Conservation (phyloP, 805 yeast species). For the Diddensiella transvaalensis region DNA sequence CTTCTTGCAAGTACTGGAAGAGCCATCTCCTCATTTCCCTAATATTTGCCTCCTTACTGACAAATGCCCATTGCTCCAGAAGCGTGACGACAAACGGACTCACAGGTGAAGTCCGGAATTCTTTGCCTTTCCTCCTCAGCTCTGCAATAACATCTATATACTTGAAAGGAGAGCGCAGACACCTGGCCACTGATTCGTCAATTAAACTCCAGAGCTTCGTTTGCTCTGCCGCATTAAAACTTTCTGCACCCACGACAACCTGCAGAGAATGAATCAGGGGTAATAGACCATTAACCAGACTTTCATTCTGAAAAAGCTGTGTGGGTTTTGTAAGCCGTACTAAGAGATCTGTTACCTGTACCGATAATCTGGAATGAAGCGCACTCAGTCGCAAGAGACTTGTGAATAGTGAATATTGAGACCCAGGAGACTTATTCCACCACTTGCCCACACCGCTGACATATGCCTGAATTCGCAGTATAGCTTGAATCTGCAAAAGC, state of each 20-base stretch:
- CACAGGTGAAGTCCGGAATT: slow-evolving; percentile 32
- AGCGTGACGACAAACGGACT: slow-evolving; percentile 58
- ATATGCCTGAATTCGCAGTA: slow-evolving; percentile 57
- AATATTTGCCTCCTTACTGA: slow-evolving; percentile 33
- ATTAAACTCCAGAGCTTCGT: slow-evolving; percentile 55
- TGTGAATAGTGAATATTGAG: slow-evolving; percentile 61
- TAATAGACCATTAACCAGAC: slow-evolving; percentile 51
- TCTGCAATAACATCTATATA: slow-evolving; percentile 54
- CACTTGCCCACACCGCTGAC: slow-evolving; percentile 60
- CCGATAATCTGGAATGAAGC: slow-evolving; percentile 30
- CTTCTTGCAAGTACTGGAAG: slow-evolving; percentile 42
- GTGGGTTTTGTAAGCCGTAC: slow-evolving; percentile 48
- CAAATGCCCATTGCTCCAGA: slow-evolving; percentile 67
- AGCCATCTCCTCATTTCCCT: slow-evolving; percentile 47
- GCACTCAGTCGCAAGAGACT: slow-evolving; percentile 55
- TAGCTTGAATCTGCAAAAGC: slow-evolving; percentile 31
- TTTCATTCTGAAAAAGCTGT: slow-evolving; percentile 49
- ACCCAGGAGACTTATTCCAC: slow-evolving; percentile 59
- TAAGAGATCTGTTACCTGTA: slow-evolving; percentile 50
- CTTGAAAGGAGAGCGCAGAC: slow-evolving; percentile 74
- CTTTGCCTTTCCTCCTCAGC: slow-evolving; percentile 2
- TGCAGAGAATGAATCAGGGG: slow-evolving; percentile 51
- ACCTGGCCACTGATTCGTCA: slow-evolving; percentile 73
- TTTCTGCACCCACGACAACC: neutral
- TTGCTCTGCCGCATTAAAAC: slow-evolving; percentile 1